These are phyloP conservation scores for Colletotrichum chrysophilum DNA, from an alignment of 2,329 filamentous ascomycete species.

Conservation along the genomic window DNA sequence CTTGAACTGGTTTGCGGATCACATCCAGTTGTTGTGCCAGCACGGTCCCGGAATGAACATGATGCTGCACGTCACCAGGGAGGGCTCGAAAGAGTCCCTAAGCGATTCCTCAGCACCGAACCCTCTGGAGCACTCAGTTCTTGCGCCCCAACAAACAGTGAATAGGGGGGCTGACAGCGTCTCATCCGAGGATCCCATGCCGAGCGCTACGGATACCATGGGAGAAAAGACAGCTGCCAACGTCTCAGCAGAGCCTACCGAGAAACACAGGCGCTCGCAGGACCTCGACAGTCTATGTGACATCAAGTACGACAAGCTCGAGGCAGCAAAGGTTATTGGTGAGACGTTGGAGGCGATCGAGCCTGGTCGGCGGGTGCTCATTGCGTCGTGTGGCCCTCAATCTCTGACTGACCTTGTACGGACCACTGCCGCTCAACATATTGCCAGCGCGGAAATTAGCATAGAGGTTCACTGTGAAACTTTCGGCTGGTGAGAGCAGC, in stretches of 20 bases:
- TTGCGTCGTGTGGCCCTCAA: neutral
- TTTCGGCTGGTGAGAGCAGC: neutral
- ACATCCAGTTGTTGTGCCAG: neutral
- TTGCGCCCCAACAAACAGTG: neutral
- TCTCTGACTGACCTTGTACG: neutral
- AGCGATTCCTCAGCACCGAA: neutral
- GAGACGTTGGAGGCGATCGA: neutral
- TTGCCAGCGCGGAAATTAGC: neutral
- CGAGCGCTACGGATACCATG: neutral
- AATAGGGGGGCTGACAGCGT: neutral
- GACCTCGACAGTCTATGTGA: neutral
- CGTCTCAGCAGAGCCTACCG: neutral
- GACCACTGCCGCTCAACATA: neutral
- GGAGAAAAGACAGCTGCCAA: neutral
- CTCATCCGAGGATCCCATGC: neutral
- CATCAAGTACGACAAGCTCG: neutral
- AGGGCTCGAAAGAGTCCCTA: neutral
- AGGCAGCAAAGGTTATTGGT: neutral
- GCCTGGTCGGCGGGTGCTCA: neutral
- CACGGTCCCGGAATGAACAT: neutral
- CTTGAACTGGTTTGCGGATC: neutral
- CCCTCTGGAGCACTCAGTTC: neutral
- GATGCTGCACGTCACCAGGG: neutral
- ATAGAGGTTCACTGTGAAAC: constrained; percentile 4
- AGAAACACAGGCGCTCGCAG: neutral